Evolutionary conservation across 495 filamentous ascomycete species (phyloP).

Genomic region (Tetracladium setigerum): DNA sequence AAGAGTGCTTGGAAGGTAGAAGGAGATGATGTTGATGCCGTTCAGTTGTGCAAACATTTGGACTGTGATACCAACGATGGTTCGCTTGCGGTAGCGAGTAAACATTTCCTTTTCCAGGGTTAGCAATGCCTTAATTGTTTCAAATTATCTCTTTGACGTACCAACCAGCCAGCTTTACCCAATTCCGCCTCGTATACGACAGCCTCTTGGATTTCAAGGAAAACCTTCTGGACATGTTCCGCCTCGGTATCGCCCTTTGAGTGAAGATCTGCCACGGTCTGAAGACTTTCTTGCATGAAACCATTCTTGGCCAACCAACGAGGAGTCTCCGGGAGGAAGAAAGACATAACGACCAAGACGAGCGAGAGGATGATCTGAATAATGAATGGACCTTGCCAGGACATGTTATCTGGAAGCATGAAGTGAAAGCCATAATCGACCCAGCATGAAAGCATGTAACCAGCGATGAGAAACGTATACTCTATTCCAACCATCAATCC

Average conservation of each 20-base stretch:
- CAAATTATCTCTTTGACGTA: too few species aligned
- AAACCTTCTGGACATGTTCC: too few species aligned
- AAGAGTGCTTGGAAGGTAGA: conserved; percentile 28
- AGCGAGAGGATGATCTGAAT: neutral
- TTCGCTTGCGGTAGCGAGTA: conserved; percentile 25
- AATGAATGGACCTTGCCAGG: neutral
- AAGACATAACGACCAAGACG: neutral
- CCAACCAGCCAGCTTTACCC: conserved; percentile 23
- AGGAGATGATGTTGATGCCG: conserved; percentile 31
- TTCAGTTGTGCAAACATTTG: conserved; percentile 30
- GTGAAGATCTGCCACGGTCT: too few species aligned
- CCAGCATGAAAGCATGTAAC: conserved; percentile 41
- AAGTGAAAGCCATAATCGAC: conserved; percentile 38
- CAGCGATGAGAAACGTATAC: conserved; percentile 22
- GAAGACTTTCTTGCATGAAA: conserved; percentile 24
- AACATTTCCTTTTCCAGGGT: conserved; percentile 33
- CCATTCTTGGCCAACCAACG: conserved; percentile 20
- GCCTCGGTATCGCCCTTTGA: too few species aligned
- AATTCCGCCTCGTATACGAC: conserved; percentile 24
- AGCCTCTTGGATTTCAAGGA: conserved; percentile 24
- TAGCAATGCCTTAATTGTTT: too few species aligned
- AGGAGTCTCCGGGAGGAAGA: neutral
- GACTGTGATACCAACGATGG: too few species aligned
- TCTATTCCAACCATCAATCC: conserved; percentile 42
- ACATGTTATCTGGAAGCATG: neutral